Evolutionary conservation across 2,329 filamentous ascomycete genomes (phyloP).

Genomic region (Diaporthe caulivora): DNA sequence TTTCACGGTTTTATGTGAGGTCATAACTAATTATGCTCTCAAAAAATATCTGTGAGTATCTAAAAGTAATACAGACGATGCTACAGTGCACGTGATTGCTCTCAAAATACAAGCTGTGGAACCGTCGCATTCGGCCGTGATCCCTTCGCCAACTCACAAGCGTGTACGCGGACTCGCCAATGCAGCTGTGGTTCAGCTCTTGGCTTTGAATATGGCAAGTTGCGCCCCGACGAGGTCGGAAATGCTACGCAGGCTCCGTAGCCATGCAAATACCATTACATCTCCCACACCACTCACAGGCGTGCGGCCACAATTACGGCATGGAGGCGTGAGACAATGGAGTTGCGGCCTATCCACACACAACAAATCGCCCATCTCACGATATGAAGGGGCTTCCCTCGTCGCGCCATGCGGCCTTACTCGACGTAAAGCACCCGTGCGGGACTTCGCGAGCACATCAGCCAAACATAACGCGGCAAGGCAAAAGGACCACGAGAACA

Average conservation of each 20-base stretch:
- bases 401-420: rapidly evolving
- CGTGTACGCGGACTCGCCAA: background rate
- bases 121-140: background rate
- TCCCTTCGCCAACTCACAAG: background rate
- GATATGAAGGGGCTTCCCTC: background rate
- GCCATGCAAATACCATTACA: background rate
- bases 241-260: background rate
- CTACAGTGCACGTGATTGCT: background rate
- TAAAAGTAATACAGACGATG: background rate
- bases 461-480: background rate
- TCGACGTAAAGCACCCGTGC: background rate
- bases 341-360: background rate
- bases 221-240: background rate
- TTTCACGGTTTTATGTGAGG: background rate
- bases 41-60: background rate
- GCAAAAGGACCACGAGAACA: background rate
- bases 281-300: background rate
- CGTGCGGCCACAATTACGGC: background rate
- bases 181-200: background rate
- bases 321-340: background rate
- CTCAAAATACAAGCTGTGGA: background rate
- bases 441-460: background rate
- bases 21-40: background rate
- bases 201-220: slow-evolving; percentile 3
- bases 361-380: background rate